Conservation (phyloP, 2,329 filamentous ascomycete species). For the Clonostachys byssicola region DNA sequence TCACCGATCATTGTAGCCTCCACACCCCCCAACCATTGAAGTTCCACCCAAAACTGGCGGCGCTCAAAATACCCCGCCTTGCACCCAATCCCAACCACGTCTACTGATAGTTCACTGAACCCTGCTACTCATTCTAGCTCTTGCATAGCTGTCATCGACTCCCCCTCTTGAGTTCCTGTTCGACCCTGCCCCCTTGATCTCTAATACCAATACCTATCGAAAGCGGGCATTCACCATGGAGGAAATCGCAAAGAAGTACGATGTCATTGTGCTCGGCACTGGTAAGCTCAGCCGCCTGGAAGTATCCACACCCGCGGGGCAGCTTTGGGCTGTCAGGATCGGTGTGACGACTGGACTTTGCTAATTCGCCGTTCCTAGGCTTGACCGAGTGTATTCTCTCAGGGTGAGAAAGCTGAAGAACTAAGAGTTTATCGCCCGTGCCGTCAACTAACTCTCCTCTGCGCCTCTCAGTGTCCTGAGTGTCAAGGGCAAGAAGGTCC, state of each 20-base stretch:
- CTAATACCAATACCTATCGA: no score
- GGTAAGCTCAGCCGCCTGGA: conserved; percentile 51
- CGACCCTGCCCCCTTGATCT: no score
- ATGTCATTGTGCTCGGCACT: conserved; percentile 97
- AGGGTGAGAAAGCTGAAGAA: conserved; percentile 57
- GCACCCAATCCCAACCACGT: no score
- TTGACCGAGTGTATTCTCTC: conserved; percentile 99
- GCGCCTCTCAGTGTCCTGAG: conserved; percentile 69
- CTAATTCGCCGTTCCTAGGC: conserved; percentile 47
- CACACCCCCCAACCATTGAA: no score
- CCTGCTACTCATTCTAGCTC: neutral
- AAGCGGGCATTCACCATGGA: conserved; percentile 63
- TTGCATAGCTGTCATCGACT: conserved; percentile 1
- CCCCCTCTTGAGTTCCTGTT: conserved; percentile 1
- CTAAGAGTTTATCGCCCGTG: neutral
- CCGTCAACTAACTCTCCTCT: neutral
- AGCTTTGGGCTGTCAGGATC: neutral
- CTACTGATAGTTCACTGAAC: no score
- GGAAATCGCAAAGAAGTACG: conserved; percentile 97
- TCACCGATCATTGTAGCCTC: no score
- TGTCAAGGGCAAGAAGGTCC: conserved; percentile 98
- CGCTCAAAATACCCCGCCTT: no score
- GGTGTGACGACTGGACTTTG: neutral
- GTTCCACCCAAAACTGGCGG: no score
- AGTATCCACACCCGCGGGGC: conserved; percentile 2